Percentiles rank a stretch among this genome's conserved stretches.
Conservation (phyloP, 345 rosid species). For the Ricinus communis region DNA sequence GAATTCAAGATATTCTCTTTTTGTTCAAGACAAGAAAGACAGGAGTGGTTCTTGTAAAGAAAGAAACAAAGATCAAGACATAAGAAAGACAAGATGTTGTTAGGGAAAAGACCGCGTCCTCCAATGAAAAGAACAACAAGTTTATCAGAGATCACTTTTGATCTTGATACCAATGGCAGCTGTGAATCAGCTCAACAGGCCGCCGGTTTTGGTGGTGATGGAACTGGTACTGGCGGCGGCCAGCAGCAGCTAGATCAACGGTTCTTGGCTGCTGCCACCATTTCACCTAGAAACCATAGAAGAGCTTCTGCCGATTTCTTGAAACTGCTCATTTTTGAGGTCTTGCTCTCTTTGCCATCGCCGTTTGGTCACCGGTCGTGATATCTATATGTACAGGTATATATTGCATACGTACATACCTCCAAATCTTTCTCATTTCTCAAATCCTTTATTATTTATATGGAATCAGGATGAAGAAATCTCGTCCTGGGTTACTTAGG, state of each 20-base stretch:
- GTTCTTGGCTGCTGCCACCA: slow-evolving; percentile 26
- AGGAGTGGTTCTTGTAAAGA: background rate
- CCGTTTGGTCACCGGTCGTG: slow-evolving; percentile 73
- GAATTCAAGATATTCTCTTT: background rate
- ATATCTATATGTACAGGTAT: slow-evolving; percentile 92
- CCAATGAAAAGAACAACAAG: slow-evolving; percentile 86
- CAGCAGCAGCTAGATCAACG: slow-evolving; percentile 42
- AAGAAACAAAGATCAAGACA: background rate
- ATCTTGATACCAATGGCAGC: slow-evolving; percentile 45
- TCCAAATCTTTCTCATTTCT: no score
- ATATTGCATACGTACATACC: no score
- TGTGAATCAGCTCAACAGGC: slow-evolving; percentile 18
- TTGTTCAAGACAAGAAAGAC: background rate
- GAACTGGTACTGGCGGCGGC: no score
- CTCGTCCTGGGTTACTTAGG: no score
- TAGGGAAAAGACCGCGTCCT: slow-evolving; percentile 85
- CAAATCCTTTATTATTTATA: background rate
- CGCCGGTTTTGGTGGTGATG: slow-evolving; percentile 2
- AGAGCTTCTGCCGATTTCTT: slow-evolving; percentile 55
- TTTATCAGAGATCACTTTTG: slow-evolving; percentile 65
- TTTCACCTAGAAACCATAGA: slow-evolving; percentile 46
- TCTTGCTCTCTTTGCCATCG: slow-evolving; percentile 78
- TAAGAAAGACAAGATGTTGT: slow-evolving; percentile 42
- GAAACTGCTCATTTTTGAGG: slow-evolving; percentile 53
- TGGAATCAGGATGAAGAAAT: no score